Evolutionary conservation across 2,329 filamentous ascomycete species (phyloP).

Genomic region (Tolypocladium ovalisporum): DNA sequence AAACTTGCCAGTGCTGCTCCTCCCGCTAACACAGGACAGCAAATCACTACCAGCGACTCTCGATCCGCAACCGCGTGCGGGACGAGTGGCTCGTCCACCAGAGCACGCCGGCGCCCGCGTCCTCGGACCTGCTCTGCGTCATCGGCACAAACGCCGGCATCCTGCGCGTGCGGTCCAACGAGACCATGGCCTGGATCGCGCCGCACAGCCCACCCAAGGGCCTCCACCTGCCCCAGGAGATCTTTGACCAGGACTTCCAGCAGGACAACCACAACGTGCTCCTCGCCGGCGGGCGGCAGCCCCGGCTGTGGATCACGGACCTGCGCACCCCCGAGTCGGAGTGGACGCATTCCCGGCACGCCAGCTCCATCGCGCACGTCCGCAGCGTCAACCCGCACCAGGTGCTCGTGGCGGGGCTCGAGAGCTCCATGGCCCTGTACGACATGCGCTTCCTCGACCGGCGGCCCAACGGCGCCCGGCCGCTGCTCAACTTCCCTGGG

Average conservation of each 20-base stretch:
- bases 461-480: conserved; percentile 13
- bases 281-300: conserved; percentile 39
- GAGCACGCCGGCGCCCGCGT: conserved; percentile 29
- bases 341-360: conserved; percentile 22
- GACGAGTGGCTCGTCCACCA: conserved; percentile 24
- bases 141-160: conserved; percentile 39
- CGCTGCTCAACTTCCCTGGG: conserved; percentile 35
- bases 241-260: conserved; percentile 40
- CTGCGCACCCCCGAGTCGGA: conserved; percentile 23
- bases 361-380: conserved; percentile 36
- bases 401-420: conserved; percentile 41
- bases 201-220: conserved; percentile 10
- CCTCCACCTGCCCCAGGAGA: conserved; percentile 18
- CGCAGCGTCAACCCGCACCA: conserved; percentile 36
- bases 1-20: background rate
- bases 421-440: conserved; percentile 40
- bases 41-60: conserved; percentile 19
- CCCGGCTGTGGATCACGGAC: conserved; percentile 34
- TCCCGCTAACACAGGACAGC: conserved; percentile 8
- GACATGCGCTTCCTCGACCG: conserved; percentile 36
- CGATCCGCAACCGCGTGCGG: conserved; percentile 13
- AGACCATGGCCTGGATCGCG: conserved; percentile 22
- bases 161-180: conserved; percentile 21
- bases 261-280: conserved; percentile 30
- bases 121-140: conserved; percentile 30